phyloP scores from a whole-genome alignment of 2,329 filamentous ascomycete species.

The Thelonectria olida region DNA sequence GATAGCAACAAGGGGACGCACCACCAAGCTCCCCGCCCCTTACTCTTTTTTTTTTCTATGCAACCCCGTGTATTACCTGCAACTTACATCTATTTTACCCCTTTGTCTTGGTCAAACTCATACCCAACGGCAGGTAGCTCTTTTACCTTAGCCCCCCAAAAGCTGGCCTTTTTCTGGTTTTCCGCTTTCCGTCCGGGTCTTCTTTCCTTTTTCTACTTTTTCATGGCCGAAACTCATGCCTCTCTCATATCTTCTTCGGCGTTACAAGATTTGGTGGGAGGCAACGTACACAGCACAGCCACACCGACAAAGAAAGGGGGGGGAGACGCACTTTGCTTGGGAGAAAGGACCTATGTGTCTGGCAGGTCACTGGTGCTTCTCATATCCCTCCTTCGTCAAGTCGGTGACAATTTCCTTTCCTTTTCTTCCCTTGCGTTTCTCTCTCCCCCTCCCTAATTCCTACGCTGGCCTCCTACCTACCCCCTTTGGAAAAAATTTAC shows the following conservation, averaged over 20 bases:
- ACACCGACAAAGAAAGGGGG: slow-evolving; percentile 2
- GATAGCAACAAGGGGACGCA: slow-evolving; percentile 2
- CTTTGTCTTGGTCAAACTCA: slow-evolving; percentile 21
- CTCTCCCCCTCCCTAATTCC: neutral
- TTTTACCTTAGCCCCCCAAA: neutral
- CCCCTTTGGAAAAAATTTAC: slow-evolving; percentile 31
- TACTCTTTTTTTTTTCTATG: slow-evolving; percentile 25
- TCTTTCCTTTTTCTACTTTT: slow-evolving; percentile 14
- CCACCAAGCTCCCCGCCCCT: neutral
- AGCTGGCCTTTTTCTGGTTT: slow-evolving; percentile 27
- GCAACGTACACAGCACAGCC: slow-evolving; percentile 10
- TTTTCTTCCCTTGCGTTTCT: slow-evolving; percentile 8
- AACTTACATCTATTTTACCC: slow-evolving; percentile 22
- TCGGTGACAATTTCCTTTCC: neutral
- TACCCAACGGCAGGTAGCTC: slow-evolving; percentile 22
- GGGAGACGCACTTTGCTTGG: no score
- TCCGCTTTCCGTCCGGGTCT: neutral
- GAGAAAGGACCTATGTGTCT: neutral
- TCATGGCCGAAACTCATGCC: slow-evolving; percentile 18
- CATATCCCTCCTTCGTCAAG: neutral
- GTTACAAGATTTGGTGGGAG: slow-evolving; percentile 13
- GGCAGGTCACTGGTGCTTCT: neutral
- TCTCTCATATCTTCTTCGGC: slow-evolving; percentile 25
- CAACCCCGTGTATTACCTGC: slow-evolving; percentile 33
- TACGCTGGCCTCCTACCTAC: neutral